A percentile compares a stretch with the other conserved stretches of the same genome.
Evolutionary conservation across 495 filamentous ascomycete genomes (phyloP).

Genomic region (Podospora australis): DNA sequence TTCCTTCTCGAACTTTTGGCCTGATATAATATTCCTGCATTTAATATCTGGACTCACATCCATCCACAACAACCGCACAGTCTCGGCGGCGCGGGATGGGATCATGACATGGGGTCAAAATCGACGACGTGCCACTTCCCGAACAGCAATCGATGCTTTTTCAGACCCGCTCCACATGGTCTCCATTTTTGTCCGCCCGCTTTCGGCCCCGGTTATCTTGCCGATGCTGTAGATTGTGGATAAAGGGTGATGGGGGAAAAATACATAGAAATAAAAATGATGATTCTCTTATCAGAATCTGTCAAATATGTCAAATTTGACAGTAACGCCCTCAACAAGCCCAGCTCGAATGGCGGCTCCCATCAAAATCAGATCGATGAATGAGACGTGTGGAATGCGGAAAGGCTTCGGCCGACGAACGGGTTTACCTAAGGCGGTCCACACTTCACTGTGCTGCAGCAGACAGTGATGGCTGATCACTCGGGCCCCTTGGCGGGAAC

Average conservation of each 20-base stretch:
- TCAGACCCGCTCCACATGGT: neutral
- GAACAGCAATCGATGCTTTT: neutral
- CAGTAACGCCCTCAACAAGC: too few species aligned
- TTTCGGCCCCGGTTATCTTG: neutral
- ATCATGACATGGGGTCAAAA: neutral
- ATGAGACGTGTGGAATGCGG: neutral
- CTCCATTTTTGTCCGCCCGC: neutral
- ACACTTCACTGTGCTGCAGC: conserved; percentile 3
- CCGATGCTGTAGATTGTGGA: too few species aligned
- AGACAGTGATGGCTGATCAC: neutral
- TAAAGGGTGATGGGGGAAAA: too few species aligned
- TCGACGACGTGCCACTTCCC: neutral
- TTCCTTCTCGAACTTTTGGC: too few species aligned
- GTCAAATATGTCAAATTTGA: neutral
- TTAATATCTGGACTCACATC: neutral
- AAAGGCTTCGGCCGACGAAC: neutral
- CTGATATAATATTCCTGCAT: too few species aligned
- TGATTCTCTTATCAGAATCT: too few species aligned
- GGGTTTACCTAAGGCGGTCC: neutral
- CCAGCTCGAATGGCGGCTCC: neutral
- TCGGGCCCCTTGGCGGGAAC: conserved; percentile 3
- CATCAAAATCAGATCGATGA: neutral
- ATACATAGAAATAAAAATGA: too few species aligned
- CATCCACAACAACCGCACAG: neutral
- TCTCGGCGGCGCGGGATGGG: neutral